Evolutionary conservation across 495 filamentous ascomycete genomes (phyloP).

Genomic region (Aspergillus ostianus): DNA sequence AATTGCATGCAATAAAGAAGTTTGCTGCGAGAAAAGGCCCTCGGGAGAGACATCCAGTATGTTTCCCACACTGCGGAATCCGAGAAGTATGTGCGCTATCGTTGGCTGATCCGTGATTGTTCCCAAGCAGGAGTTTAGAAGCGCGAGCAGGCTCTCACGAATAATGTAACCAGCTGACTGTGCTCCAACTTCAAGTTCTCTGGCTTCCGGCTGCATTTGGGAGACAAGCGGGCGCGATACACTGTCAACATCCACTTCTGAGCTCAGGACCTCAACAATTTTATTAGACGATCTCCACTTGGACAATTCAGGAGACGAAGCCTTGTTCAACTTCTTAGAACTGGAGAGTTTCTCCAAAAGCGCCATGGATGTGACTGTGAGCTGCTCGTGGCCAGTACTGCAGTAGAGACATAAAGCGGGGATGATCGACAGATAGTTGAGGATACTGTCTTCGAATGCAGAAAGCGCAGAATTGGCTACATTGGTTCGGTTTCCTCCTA

Average conservation of each 20-base stretch:
- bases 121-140: constrained; percentile 74
- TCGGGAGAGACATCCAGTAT: constrained; percentile 61
- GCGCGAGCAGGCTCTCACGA: constrained; percentile 75
- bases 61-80: constrained; percentile 71
- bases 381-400: constrained; percentile 70
- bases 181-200: constrained; percentile 63
- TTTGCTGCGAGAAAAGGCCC: constrained; percentile 61
- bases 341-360: constrained; percentile 82
- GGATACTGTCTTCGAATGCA: constrained; percentile 88
- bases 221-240: constrained; percentile 64
- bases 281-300: constrained; percentile 66
- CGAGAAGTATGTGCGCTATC: constrained; percentile 86
- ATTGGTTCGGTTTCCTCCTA: constrained; percentile 38
- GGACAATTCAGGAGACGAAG: constrained; percentile 39
- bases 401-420: constrained; percentile 80
- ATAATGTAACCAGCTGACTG: constrained; percentile 67
- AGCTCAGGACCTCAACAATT: constrained; percentile 74
- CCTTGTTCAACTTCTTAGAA: constrained; percentile 69
- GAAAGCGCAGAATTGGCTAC: constrained; percentile 71
- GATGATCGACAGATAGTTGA: constrained; percentile 73
- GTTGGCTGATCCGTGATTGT: constrained; percentile 69
- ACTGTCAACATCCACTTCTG: constrained; percentile 64
- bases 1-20: constrained; percentile 81
- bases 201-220: constrained; percentile 58
- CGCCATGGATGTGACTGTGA: constrained; percentile 73